These are phyloP conservation scores for Umbelopsis sp. DNA, from an alignment of 371 early-diverging fungal genomes.

Conservation along the genomic window DNA sequence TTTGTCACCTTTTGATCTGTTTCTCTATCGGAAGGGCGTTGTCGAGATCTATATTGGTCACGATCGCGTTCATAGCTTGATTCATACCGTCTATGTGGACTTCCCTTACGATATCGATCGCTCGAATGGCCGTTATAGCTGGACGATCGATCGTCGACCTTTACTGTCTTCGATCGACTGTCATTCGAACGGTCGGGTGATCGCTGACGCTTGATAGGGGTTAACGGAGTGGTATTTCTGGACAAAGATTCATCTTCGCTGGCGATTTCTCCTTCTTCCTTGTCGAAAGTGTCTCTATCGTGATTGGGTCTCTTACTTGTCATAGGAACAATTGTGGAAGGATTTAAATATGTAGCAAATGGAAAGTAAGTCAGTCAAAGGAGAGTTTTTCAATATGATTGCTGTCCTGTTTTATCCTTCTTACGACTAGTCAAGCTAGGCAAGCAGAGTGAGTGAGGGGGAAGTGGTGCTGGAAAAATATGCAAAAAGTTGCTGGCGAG, in stretches of 20 bases:
- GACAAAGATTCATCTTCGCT: not conserved
- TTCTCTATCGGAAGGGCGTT: conserved; percentile 1
- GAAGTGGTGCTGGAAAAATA: too few species aligned
- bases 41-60: conserved; percentile 18
- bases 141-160: not conserved
- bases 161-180: not conserved
- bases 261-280: conserved; percentile 43
- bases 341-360: not conserved
- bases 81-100: conserved; percentile 4
- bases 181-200: not conserved
- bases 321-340: not conserved
- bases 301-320: not conserved
- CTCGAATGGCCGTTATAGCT: not conserved
- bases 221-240: not conserved
- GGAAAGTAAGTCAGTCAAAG: conserved; percentile 17
- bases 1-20: not conserved
- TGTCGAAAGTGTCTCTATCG: conserved; percentile 38
- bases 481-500: too few species aligned
- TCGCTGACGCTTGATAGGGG: not conserved
- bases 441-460: not conserved
- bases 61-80: not conserved
- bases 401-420: conserved; percentile 16
- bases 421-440: conserved; percentile 19
- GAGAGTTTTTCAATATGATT: not conserved
- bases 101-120: not conserved